phyloP scores from a whole-genome alignment of 1,284 basidiomycete genomes.

The Heterobasidion parviporum region DNA sequence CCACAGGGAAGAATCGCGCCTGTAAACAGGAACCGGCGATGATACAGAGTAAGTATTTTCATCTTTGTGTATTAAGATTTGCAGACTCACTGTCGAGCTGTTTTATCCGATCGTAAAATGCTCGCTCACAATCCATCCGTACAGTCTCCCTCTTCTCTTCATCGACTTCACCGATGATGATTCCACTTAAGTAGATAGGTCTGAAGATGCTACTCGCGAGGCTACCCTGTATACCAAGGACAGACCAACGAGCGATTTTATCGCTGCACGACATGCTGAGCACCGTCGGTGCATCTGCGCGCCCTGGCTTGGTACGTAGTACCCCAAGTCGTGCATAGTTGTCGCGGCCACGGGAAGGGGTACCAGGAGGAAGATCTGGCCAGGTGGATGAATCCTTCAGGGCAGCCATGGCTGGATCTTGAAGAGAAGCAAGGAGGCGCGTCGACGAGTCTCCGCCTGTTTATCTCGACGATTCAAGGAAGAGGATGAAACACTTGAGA shows the following conservation, averaged over 20 bases:
- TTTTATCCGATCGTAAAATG: conserved; percentile 45
- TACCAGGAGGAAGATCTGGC: conserved; percentile 25
- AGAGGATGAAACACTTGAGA: conserved; percentile 1
- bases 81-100: conserved; percentile 25
- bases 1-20: conserved; percentile 26
- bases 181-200: conserved; percentile 55
- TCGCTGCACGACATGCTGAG: conserved; percentile 85
- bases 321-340: conserved; percentile 69
- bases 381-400: conserved; percentile 47
- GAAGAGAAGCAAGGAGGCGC: conserved; percentile 61
- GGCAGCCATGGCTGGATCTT: conserved; percentile 61
- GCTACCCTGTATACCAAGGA: conserved; percentile 81
- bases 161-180: conserved; percentile 70
- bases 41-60: background rate
- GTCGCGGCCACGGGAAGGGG: conserved; percentile 65
- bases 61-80: background rate
- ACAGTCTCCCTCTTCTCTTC: conserved; percentile 30
- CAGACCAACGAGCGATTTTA: conserved; percentile 80
- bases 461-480: background rate
- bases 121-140: conserved; percentile 48
- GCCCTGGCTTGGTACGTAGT: conserved; percentile 84
- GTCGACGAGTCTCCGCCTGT: conserved; percentile 89
- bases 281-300: conserved; percentile 77
- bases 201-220: conserved; percentile 48
- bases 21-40: conserved; percentile 15